A percentile compares a stretch with the other conserved stretches of the same genome.
phyloP scores from a whole-genome alignment of 257 asterid species.

The Asclepias syriaca region DNA sequence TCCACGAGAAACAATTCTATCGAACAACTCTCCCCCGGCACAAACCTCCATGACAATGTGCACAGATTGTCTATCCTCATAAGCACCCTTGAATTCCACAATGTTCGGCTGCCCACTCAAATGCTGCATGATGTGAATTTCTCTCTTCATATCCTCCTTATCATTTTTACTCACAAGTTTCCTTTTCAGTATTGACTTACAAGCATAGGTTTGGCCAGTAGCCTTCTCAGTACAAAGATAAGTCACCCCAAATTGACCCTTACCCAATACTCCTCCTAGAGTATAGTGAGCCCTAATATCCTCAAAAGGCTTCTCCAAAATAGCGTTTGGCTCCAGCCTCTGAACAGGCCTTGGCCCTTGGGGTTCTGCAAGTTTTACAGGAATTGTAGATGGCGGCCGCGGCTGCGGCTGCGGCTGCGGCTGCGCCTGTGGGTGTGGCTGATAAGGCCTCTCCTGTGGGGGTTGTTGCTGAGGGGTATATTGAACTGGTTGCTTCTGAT shows the following conservation, averaged over 20 bases:
- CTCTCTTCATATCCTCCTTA: slow-evolving; percentile 79
- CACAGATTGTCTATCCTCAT: slow-evolving; percentile 66
- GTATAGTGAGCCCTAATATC: slow-evolving; percentile 50
- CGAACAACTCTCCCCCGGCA: slow-evolving; percentile 81
- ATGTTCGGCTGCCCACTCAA: slow-evolving; percentile 77
- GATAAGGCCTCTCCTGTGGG: slow-evolving; percentile 26
- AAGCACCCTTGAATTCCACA: slow-evolving; percentile 80
- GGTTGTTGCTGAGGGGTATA: slow-evolving; percentile 25
- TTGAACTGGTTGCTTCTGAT: slow-evolving; percentile 29
- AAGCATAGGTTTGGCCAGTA: slow-evolving; percentile 52
- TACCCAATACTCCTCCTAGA: slow-evolving; percentile 62
- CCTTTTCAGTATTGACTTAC: slow-evolving; percentile 75
- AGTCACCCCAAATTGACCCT: slow-evolving; percentile 84
- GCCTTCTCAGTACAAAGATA: slow-evolving; percentile 52
- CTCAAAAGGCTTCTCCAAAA: slow-evolving; percentile 57
- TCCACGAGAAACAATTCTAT: slow-evolving; percentile 73
- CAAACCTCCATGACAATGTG: slow-evolving; percentile 85
- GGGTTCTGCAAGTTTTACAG: slow-evolving; percentile 24
- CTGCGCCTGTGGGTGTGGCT: slow-evolving; percentile 17
- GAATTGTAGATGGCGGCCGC: slow-evolving; percentile 24
- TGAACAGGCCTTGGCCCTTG: slow-evolving; percentile 28
- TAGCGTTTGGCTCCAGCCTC: slow-evolving; percentile 44
- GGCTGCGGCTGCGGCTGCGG: slow-evolving; percentile 9
- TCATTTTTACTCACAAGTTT: slow-evolving; percentile 65
- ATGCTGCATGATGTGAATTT: slow-evolving; percentile 79